Evolutionary conservation across 2,329 filamentous ascomycete genomes (phyloP).

Genomic region (Exophiala phaeomuriformis): DNA sequence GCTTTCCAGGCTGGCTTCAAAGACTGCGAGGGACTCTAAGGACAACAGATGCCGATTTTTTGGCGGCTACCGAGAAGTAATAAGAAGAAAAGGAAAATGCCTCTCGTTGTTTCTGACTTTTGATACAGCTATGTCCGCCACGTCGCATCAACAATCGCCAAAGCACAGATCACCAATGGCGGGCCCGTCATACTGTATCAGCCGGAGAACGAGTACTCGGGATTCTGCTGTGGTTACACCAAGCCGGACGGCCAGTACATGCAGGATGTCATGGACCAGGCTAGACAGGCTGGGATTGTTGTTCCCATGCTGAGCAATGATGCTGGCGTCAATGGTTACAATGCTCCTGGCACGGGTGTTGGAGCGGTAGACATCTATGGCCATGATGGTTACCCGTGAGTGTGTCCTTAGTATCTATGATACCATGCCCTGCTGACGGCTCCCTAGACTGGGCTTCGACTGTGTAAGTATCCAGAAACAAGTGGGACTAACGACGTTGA

Average conservation of each 20-base stretch:
- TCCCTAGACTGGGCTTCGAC: too few relatives aligned
- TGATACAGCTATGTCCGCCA: too few relatives aligned
- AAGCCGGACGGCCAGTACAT: constrained; percentile 54
- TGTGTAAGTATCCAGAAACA: too few relatives aligned
- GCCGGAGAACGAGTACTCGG: constrained; percentile 71
- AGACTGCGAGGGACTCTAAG: too few relatives aligned
- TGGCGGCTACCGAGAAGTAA: too few relatives aligned
- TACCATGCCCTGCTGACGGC: too few relatives aligned
- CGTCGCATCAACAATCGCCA: constrained; percentile 47
- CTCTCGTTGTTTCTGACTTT: too few relatives aligned
- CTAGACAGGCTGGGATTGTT: constrained; percentile 59
- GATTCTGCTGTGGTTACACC: constrained; percentile 23
- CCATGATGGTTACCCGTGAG: constrained; percentile 30
- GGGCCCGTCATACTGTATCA: constrained; percentile 65
- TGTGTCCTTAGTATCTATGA: too few relatives aligned
- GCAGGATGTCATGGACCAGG: constrained; percentile 61
- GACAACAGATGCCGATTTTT: too few relatives aligned
- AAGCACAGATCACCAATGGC: constrained; percentile 72
- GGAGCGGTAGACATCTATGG: constrained; percentile 55
- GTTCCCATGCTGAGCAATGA: constrained; percentile 73
- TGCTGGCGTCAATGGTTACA: constrained; percentile 52
- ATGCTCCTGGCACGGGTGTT: constrained; percentile 54
- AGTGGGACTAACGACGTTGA: too few relatives aligned
- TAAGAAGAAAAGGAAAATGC: constrained; percentile 33
- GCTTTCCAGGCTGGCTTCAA: constrained; percentile 11